Base-by-base conservation (phyloP, 2,329 filamentous ascomycete genomes). In the Fusarium sterilihyphosum region DNA sequence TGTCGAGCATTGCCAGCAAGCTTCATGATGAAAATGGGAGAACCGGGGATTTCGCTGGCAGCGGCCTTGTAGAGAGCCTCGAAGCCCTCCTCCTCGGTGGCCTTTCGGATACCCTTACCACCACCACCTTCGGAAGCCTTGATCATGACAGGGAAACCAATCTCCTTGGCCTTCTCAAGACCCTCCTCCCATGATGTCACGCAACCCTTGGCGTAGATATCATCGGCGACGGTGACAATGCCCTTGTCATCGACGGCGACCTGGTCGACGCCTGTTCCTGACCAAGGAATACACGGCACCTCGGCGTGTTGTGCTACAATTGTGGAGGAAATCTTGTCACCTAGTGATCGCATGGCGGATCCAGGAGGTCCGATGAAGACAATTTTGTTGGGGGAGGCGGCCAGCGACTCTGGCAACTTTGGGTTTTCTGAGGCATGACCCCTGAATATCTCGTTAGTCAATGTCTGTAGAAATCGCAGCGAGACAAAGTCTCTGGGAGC, bases 21-120 rank as follows among this genome's bases (percentile, higher is more conserved):
- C 91, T 99, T 98, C 96, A 99, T 99, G 86, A 99, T 97, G 89
- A 99, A 99, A 85, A 99, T 99, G 77, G 97, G 96, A 37, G 96
- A 99, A 54, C 97, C 97, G 17, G 96, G 97, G 77, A 99, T 98
- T 84, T 99, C 97, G 83, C 93, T 97, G 10, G 96, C 95, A 29
- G 97, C 96, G 52, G 96, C 96, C 84, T 97, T 96, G 89, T 98
- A 99, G 52, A 98, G 88, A 77, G 89, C 88, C 81, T 93, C 89
- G 80, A 99, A 99, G 73, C 93, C 92, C 47, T 96, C 92, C 82
- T 98, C 95, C 71, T 88, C 88, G 71, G 94, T 88, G 77, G 96
- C 96, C 86, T 98, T 98, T 82, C 97, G 94, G 82, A 99, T 99
- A 89, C 96, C 96, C 88, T 99, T 99, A 82, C 96, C 96, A 86